Percentiles rank a stretch among this genome's conserved stretches.
Evolutionary conservation across 176 grass and related monocot genomes (phyloP).

Genomic region (Elymus sibiricus): DNA sequence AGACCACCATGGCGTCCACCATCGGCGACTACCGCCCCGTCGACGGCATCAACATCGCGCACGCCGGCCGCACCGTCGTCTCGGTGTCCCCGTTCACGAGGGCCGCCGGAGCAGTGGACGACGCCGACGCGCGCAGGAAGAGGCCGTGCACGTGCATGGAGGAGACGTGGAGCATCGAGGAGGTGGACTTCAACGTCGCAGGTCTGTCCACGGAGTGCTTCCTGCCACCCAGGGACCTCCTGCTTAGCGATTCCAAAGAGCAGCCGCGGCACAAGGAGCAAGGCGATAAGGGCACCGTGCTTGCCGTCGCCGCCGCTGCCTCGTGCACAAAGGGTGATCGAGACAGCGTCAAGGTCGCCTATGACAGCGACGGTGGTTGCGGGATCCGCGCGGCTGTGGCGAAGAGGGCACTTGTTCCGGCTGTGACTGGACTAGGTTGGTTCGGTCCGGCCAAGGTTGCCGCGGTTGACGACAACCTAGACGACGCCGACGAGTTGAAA

Average conservation of each 20-base stretch:
- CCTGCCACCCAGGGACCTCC: slow-evolving; percentile 64
- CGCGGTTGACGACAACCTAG: background rate
- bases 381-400: background rate
- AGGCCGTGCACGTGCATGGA: slow-evolving; percentile 41
- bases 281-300: background rate
- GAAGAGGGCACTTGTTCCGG: slow-evolving; percentile 17
- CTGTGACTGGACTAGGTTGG: slow-evolving; percentile 8
- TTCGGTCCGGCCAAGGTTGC: slow-evolving; percentile 32
- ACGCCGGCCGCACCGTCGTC: slow-evolving; percentile 57
- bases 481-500: background rate
- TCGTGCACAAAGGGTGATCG: background rate
- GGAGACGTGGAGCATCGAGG: slow-evolving; percentile 77
- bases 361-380: background rate
- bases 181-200: slow-evolving; percentile 73
- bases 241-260: background rate
- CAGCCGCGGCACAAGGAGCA: background rate
- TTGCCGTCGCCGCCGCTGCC: too few relatives aligned
- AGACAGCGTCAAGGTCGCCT: background rate
- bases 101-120: slow-evolving; percentile 4
- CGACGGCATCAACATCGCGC: slow-evolving; percentile 76
- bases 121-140: background rate
- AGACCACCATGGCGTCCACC: slow-evolving; percentile 66
- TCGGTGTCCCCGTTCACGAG: slow-evolving; percentile 38
- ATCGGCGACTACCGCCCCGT: slow-evolving; percentile 69
- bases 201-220: slow-evolving; percentile 69